Conservation (phyloP, 176 grass and related monocot genomes). For the Musa itinerans region DNA sequence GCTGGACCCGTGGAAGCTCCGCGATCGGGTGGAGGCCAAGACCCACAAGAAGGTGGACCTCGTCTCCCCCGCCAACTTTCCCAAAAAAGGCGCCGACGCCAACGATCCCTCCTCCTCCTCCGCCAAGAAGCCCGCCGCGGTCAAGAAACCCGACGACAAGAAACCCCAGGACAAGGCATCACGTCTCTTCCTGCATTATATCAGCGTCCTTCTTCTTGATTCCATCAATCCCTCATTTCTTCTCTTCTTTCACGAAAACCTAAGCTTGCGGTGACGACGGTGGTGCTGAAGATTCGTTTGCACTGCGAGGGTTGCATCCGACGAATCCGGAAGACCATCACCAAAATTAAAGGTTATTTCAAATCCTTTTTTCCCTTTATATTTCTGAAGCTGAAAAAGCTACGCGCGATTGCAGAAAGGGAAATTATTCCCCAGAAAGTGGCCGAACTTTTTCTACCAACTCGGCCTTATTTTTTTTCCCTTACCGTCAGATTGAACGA, state of each 20-base stretch:
- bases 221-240: not conserved
- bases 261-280: constrained; percentile 40
- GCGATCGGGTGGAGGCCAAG: constrained; percentile 47
- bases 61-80: constrained; percentile 13
- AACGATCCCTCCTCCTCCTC: not conserved
- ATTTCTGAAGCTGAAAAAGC: not conserved
- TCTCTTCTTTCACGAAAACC: not conserved
- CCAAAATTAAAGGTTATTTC: constrained; percentile 53
- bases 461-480: too few relatives aligned
- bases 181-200: not conserved
- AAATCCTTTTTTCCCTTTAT: not conserved
- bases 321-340: constrained; percentile 44
- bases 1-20: constrained; percentile 70
- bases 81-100: constrained; percentile 11
- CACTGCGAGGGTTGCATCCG: constrained; percentile 76
- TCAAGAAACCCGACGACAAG: constrained; percentile 8
- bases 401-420: too few relatives aligned
- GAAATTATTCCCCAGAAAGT: not conserved
- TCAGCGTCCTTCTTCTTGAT: not conserved
- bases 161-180: constrained; percentile 13
- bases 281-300: constrained; percentile 58
- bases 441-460: too few relatives aligned
- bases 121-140: not conserved
- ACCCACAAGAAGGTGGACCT: constrained; percentile 68
- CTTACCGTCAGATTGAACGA: not conserved